phyloP scores from a whole-genome alignment of 2,329 filamentous ascomycete species.

The Claviceps sp. region DNA sequence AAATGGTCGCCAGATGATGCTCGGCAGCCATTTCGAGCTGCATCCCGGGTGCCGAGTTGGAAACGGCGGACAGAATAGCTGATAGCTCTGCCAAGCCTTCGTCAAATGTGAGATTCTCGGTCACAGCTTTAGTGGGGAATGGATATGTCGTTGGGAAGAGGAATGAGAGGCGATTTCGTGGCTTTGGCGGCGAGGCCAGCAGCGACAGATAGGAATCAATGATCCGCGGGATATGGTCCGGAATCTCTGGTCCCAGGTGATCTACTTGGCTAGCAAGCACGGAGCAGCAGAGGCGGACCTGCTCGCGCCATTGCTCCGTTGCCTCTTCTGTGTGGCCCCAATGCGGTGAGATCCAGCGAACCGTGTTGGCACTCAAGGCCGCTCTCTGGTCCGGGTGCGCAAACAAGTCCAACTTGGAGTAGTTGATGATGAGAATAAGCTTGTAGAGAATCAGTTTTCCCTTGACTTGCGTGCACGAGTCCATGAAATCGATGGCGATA shows the following conservation, averaged over 20 bases:
- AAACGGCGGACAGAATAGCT: conserved; percentile 70
- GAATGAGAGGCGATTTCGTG: conserved; percentile 61
- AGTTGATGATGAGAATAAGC: conserved; percentile 83
- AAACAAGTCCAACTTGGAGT: conserved; percentile 72
- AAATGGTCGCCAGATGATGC: conserved; percentile 58
- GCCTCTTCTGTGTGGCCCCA: conserved; percentile 69
- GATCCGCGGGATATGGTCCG: conserved; percentile 81
- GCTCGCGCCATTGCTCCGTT: conserved; percentile 79
- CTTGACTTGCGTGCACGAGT: conserved; percentile 75
- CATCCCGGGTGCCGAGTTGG: conserved; percentile 57
- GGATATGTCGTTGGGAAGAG: conserved; percentile 86
- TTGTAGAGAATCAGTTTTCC: conserved; percentile 89
- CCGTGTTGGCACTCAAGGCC: conserved; percentile 65
- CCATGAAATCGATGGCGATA: conserved; percentile 85
- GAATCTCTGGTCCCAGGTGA: conserved; percentile 65
- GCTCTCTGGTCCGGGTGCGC: conserved; percentile 61
- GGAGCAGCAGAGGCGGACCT: conserved; percentile 86
- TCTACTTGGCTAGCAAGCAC: conserved; percentile 78
- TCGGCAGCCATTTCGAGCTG: conserved; percentile 60
- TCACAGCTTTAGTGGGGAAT: conserved; percentile 61
- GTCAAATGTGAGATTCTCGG: conserved; percentile 53
- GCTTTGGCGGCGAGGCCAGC: conserved; percentile 37
- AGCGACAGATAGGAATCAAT: conserved; percentile 80
- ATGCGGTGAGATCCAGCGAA: conserved; percentile 83
- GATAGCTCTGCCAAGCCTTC: conserved; percentile 83